phyloP scores from a whole-genome alignment of 257 asterid species.

The Gynochthodes officinalis region DNA sequence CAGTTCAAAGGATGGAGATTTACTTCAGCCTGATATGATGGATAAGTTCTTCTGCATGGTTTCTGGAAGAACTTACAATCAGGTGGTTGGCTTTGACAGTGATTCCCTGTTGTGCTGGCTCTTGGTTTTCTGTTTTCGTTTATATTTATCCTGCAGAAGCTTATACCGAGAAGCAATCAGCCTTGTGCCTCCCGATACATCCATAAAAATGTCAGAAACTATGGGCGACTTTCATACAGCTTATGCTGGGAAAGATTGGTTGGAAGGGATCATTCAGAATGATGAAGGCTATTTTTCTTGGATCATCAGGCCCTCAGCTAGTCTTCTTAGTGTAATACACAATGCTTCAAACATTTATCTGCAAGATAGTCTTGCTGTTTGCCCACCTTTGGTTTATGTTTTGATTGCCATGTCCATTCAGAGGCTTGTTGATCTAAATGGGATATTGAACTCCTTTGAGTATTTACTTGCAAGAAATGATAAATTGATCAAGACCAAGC shows the following conservation, averaged over 20 bases:
- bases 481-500: slow-evolving; percentile 28
- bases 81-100: slow-evolving; percentile 30
- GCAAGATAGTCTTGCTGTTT: slow-evolving; percentile 43
- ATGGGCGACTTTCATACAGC: slow-evolving; percentile 52
- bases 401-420: slow-evolving; percentile 69
- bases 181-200: slow-evolving; percentile 59
- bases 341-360: slow-evolving; percentile 48
- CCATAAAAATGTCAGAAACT: slow-evolving; percentile 58
- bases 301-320: slow-evolving; percentile 54
- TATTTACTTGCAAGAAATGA: slow-evolving; percentile 60
- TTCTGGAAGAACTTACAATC: slow-evolving; percentile 36
- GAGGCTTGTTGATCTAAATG: slow-evolving; percentile 73
- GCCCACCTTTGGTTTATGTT: slow-evolving; percentile 66
- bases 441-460: slow-evolving; percentile 55
- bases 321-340: slow-evolving; percentile 54
- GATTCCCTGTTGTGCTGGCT: slow-evolving; percentile 51
- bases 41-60: slow-evolving; percentile 39
- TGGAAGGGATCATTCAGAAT: slow-evolving; percentile 44
- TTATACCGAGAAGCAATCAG: slow-evolving; percentile 61
- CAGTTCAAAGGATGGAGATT: slow-evolving; percentile 46
- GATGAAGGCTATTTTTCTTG: slow-evolving; percentile 64
- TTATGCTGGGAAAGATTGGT: slow-evolving; percentile 74
- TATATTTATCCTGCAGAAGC: slow-evolving; percentile 64
- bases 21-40: slow-evolving; percentile 35
- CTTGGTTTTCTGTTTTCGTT: slow-evolving; percentile 53